phyloP scores from a whole-genome alignment of 1,284 basidiomycete species.

The Puccinia horiana region DNA sequence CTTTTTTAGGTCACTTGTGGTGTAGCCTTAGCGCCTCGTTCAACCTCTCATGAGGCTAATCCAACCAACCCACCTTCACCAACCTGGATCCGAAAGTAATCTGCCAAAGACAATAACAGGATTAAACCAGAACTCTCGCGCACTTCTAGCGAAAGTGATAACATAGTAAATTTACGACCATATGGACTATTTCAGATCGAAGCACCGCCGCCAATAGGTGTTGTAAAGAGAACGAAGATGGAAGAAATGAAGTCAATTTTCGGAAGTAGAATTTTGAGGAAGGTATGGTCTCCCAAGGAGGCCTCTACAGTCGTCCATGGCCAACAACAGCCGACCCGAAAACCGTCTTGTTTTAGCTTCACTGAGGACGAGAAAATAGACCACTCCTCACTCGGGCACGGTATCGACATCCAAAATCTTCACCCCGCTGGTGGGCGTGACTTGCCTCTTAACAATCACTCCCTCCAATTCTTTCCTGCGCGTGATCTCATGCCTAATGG shows the following conservation, averaged over 20 bases:
- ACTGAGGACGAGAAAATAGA: background rate
- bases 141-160: background rate
- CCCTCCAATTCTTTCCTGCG: background rate
- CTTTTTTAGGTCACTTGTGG: background rate
- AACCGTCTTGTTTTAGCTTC: conserved; percentile 7
- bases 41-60: background rate
- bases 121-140: background rate
- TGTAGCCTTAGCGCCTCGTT: background rate
- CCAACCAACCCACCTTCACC: background rate
- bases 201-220: background rate
- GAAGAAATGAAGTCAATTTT: background rate
- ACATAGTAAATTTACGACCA: conserved; percentile 11
- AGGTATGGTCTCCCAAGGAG: background rate
- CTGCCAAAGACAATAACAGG: background rate
- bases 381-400: background rate
- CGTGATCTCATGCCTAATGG: background rate
- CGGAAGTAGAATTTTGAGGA: background rate
- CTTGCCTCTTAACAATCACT: background rate
- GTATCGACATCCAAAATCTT: background rate
- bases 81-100: background rate
- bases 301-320: background rate
- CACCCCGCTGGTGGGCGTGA: background rate
- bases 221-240: background rate
- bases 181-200: background rate
- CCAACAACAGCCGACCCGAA: background rate